Evolutionary conservation across 2,329 filamentous ascomycete genomes (phyloP).

Genomic region (Fusarium bulbicola): DNA sequence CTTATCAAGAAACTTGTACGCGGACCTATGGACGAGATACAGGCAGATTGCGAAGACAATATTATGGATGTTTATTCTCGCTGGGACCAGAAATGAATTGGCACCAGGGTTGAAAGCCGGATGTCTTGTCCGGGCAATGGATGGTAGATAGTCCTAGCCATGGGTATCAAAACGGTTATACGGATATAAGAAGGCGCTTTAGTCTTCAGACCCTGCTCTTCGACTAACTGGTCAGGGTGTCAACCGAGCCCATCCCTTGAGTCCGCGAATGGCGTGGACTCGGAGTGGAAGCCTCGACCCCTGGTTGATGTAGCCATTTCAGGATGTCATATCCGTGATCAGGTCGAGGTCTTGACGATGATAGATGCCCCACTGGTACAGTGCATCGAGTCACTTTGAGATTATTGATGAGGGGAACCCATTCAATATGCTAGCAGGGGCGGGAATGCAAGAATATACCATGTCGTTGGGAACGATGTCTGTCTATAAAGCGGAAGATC

Average conservation of each 20-base stretch:
- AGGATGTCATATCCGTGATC: slow-evolving; percentile 16
- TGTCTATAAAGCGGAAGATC: background rate
- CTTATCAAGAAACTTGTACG: background rate
- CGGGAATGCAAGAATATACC: background rate
- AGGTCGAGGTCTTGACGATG: background rate
- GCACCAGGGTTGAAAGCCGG: background rate
- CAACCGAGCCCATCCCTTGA: background rate
- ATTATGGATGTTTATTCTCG: background rate
- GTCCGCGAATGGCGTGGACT: slow-evolving; percentile 8
- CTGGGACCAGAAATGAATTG: background rate
- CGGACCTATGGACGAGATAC: background rate
- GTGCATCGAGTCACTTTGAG: slow-evolving; percentile 12
- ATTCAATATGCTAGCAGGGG: slow-evolving; percentile 1
- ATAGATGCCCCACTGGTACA: background rate
- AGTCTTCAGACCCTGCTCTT: background rate
- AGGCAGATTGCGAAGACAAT: background rate
- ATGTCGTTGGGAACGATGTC: background rate
- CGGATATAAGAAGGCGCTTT: background rate
- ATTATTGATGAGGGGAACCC: slow-evolving; percentile 1
- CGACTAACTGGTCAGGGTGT: background rate
- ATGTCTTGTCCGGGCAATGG: background rate
- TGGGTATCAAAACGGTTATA: background rate
- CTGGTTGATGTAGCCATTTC: slow-evolving; percentile 6
- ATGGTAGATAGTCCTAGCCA: background rate
- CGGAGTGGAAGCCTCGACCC: slow-evolving; percentile 2